Base-by-base conservation (phyloP, 1,139 yeast species). In the Kodamaea plutei region DNA sequence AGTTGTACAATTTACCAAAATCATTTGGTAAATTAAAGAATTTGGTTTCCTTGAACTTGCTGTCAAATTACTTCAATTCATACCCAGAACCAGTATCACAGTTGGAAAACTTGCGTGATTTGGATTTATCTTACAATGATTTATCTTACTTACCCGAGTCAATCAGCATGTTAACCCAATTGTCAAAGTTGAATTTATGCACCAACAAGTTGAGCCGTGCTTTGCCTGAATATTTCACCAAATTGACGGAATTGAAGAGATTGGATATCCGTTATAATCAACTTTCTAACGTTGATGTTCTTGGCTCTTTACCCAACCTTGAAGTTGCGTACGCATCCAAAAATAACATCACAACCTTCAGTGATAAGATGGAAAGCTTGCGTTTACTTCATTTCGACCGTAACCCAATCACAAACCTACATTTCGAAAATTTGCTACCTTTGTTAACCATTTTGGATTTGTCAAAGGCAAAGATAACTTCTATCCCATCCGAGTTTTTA, bases 51-150 rank as follows among this genome's bases (percentile, higher is more conserved):
- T 61, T 89, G 39, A 85, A 88, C 50, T 61, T 89, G 38, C 81
- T 95, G 2, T 85, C 96, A 1, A 93, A 93, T 53, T 76, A 79
- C 39, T 75, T 91, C 46, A 69, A 70, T 24, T 54, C 53, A 6
- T 80, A 84, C 41, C 95, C 95, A 1, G 79, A 75, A 31, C 73
- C 82, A 5, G 58, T 88, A n/a, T 78, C 79, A 47, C 68, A 72
- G 15, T 65, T 91, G 43, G 52, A 66, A 0, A 71, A 75, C 32
- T 66, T 91, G 38, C 61, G 66, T 27, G 84, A 81, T 36, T 64
- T 91, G 39, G 95, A 89, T 50, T 54, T 91, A 30, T 85, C 96
- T 0, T 89, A 87, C 56, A 91, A 91, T 54, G 77, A 77, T 37
- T 71, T 91, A 29, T 59, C 69, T 4, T 42, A 41, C 3, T 48